Conservation (phyloP, 106 monocot genomes). For the Dioscorea zingiberensis region DNA sequence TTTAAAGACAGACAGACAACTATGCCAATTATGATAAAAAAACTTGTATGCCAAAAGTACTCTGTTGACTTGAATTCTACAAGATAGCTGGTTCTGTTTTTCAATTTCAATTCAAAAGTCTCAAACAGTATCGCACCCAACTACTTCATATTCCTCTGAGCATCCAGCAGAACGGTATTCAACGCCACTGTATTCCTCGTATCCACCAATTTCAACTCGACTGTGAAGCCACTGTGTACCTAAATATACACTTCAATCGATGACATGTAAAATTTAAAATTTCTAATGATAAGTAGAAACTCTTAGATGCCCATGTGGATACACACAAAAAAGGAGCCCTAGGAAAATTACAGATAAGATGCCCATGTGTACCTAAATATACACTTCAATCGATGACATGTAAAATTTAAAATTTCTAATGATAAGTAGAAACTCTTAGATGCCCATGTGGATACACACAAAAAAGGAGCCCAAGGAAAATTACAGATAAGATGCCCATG, state of each 20-base stretch:
- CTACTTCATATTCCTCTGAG: constrained; percentile 74
- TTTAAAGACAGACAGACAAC: background rate
- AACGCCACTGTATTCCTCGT: constrained; percentile 90
- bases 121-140: constrained; percentile 27
- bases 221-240: constrained; percentile 86
- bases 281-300: too few relatives aligned
- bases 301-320: too few relatives aligned
- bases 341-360: constrained; percentile 10
- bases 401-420: too few relatives aligned
- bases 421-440: too few relatives aligned
- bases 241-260: constrained; percentile 6
- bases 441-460: too few relatives aligned
- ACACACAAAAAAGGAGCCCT: too few relatives aligned
- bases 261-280: too few relatives aligned
- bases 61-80: background rate
- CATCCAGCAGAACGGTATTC: constrained; percentile 96
- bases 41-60: background rate
- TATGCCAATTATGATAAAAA: background rate
- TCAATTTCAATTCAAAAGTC: too few relatives aligned
- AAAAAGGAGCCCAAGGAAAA: too few relatives aligned
- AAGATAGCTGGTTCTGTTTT: background rate
- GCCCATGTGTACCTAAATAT: constrained; percentile 67
- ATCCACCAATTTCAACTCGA: constrained; percentile 75
- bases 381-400: too few relatives aligned
- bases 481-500: constrained; percentile 65